Evolutionary conservation across 2,329 filamentous ascomycete genomes (phyloP).

Genomic region (Fusarium abutilonis): DNA sequence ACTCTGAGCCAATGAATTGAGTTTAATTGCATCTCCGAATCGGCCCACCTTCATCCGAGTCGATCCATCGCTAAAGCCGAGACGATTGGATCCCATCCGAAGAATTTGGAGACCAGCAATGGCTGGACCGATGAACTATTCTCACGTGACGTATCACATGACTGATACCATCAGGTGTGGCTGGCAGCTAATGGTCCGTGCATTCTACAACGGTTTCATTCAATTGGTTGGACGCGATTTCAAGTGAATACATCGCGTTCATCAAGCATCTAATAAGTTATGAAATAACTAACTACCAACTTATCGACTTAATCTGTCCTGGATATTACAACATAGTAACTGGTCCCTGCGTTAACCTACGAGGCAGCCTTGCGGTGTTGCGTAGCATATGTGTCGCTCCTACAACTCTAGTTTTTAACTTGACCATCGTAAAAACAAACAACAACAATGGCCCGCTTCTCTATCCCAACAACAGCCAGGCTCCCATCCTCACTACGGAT

Average conservation of each 20-base stretch:
- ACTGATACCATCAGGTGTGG: rapidly evolving
- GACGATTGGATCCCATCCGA: not conserved
- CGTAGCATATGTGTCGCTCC: constrained; percentile 10
- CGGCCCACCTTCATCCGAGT: constrained; percentile 29
- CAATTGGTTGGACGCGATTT: constrained; percentile 20
- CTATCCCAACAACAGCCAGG: constrained; percentile 75
- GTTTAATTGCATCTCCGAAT: constrained; percentile 22
- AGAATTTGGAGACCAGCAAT: too few relatives aligned
- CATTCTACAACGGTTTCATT: not conserved
- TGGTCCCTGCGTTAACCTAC: constrained; percentile 1
- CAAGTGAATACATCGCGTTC: constrained; percentile 28
- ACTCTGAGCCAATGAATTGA: constrained; percentile 29
- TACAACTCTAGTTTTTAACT: constrained; percentile 3
- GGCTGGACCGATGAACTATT: too few relatives aligned
- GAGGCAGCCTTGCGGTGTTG: constrained; percentile 8
- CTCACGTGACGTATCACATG: constrained; percentile 15
- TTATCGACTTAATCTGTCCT: constrained; percentile 8
- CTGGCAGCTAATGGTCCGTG: constrained; percentile 10
- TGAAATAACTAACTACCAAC: not conserved
- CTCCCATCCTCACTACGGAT: constrained; percentile 77
- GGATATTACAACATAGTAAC: constrained; percentile 4
- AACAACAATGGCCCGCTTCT: constrained; percentile 63
- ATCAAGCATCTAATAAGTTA: constrained; percentile 22
- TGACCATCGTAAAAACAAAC: constrained; percentile 20
- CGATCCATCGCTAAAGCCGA: constrained; percentile 32